Evolutionary conservation across 495 filamentous ascomycete species (phyloP), one percentile per base, ranked within the genome.

Genomic region (Stereocaulon alpinum): DNA sequence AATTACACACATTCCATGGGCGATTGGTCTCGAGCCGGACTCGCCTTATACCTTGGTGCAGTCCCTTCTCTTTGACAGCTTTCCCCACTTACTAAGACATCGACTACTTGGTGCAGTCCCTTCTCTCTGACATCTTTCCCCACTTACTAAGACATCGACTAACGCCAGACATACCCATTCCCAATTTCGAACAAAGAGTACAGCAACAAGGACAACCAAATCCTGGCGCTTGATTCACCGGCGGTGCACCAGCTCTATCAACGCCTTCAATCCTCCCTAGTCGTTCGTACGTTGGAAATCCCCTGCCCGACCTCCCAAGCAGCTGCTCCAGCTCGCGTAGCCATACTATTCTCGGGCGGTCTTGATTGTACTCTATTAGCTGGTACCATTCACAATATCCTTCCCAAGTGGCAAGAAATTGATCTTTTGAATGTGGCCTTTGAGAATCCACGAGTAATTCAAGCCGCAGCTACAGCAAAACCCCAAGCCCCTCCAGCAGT

Each of bases 401-500:
- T 96, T 10, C 87, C 89, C 0, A 24, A 67, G 2, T 68, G 76
- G 6, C 82, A 93, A 61, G 72, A 75, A 6, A 86, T 99, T 60
- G 91, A 96, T 67, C 78, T 99, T 0, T 78, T 97, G 20, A 99
- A 99, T 63, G 91, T 99, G 45, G 93, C 91, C 0, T 99, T 99
- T 64, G 88, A 98, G 68, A 98, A 98, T 65, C 89, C 89, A 0
- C 81, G 92, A 22, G 82, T 87, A 6, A 76, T 82, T 10, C 77
- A 37, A 37, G 34, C 34, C 12, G 34, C 34, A 37, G 34, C 72
- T 2, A 78, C 80, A 24, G 68, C 77, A 17, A 65, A 66, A 30
- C 59, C 59, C 44, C 67, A 65, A 22, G 61, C 50, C 64, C 45
- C 69, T 67, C 37, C 63, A 5, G 57, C 61, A 17, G 65, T 65